Evolutionary conservation across 805 yeast species (phyloP).

Genomic region (Phaffomyces thermotolerans): DNA sequence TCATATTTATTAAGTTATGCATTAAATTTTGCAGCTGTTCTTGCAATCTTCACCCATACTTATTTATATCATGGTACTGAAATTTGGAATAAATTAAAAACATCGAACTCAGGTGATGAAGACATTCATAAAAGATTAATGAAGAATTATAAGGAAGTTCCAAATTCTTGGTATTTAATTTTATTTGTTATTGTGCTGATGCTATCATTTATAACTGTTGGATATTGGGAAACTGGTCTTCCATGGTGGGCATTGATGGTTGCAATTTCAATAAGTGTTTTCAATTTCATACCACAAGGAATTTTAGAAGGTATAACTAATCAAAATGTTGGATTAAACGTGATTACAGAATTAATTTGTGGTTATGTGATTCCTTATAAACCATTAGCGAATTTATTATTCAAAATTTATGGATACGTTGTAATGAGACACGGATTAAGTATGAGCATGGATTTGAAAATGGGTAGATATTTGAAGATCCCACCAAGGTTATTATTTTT

Average conservation of each 20-base stretch:
- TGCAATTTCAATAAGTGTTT: constrained; percentile 43
- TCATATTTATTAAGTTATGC: constrained; percentile 52
- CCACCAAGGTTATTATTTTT: constrained; percentile 50
- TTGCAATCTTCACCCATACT: constrained; percentile 54
- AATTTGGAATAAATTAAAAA: constrained; percentile 36
- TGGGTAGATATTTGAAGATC: constrained; percentile 51
- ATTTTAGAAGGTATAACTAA: constrained; percentile 54
- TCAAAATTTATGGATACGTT: constrained; percentile 48
- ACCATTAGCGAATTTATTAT: constrained; percentile 48
- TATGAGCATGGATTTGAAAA: constrained; percentile 43
- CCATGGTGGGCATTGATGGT: constrained; percentile 61
- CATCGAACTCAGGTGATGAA: constrained; percentile 36
- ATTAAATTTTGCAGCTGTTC: constrained; percentile 53
- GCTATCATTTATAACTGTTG: constrained; percentile 27
- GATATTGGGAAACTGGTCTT: constrained; percentile 40
- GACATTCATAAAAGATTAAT: constrained; percentile 45
- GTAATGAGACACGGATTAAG: constrained; percentile 48
- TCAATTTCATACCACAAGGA: constrained; percentile 52
- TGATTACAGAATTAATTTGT: constrained; percentile 50
- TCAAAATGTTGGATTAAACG: constrained; percentile 46
- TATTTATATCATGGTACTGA: constrained; percentile 50
- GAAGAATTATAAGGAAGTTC: constrained; percentile 56
- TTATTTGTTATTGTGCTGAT: constrained; percentile 23
- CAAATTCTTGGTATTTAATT: constrained; percentile 42
- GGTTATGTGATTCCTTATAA: constrained; percentile 52